A percentile compares a stretch with the other conserved stretches of the same genome.
phyloP scores from a whole-genome alignment of 2,329 filamentous ascomycete genomes.

The Fusarium continuum region DNA sequence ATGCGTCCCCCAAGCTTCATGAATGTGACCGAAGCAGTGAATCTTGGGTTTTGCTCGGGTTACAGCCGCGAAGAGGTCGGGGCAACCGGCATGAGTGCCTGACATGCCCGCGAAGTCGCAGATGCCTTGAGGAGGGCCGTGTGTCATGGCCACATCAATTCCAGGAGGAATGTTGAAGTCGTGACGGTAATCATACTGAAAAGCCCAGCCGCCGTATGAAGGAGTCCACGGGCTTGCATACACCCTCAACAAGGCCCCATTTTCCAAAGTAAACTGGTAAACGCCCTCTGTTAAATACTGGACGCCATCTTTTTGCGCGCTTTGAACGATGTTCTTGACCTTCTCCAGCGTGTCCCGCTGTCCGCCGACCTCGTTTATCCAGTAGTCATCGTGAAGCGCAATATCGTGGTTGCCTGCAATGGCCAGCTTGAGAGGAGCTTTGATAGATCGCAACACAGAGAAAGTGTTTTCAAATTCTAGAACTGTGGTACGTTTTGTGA shows the following conservation, averaged over 20 bases:
- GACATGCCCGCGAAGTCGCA: slow-evolving; percentile 52
- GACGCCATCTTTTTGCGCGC: slow-evolving; percentile 52
- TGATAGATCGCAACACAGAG: slow-evolving; percentile 52
- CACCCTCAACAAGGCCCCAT: slow-evolving; percentile 59
- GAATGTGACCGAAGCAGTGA: slow-evolving; percentile 69
- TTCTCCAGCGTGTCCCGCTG: slow-evolving; percentile 45
- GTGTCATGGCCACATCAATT: slow-evolving; percentile 62
- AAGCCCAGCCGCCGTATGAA: slow-evolving; percentile 56
- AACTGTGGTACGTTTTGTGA: slow-evolving; percentile 55
- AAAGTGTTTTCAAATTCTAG: slow-evolving; percentile 54
- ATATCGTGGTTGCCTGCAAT: slow-evolving; percentile 67
- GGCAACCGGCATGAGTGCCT: slow-evolving; percentile 53
- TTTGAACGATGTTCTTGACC: slow-evolving; percentile 51
- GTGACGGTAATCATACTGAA: slow-evolving; percentile 58
- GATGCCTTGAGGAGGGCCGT: slow-evolving; percentile 63
- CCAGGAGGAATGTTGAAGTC: slow-evolving; percentile 48
- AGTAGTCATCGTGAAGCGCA: slow-evolving; percentile 49
- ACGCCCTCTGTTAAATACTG: slow-evolving; percentile 59
- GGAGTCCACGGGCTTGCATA: slow-evolving; percentile 66
- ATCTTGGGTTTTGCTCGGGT: slow-evolving; percentile 54
- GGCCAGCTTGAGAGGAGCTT: slow-evolving; percentile 61
- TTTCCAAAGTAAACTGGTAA: slow-evolving; percentile 57
- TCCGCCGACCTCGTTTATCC: slow-evolving; percentile 6
- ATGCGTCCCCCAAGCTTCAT: slow-evolving; percentile 67
- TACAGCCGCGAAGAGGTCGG: slow-evolving; percentile 57